Base-by-base conservation (phyloP, 495 filamentous ascomycete genomes). In the Daldinia caldariorum region DNA sequence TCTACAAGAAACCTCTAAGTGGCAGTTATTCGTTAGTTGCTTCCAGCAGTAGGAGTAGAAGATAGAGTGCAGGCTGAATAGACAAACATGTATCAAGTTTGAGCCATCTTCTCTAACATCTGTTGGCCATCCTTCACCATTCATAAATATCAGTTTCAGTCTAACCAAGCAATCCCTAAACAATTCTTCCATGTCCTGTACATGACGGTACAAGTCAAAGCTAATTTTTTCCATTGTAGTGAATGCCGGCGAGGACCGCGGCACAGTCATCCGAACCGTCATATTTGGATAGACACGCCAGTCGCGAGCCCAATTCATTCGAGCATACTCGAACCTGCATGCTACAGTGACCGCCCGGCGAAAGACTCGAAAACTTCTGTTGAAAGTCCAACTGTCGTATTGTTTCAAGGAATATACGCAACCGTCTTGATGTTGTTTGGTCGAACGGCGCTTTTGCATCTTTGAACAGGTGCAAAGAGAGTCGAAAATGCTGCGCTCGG, bases 121-220 rank as follows among this genome's bases (percentile, higher is more conserved):
- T 2, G 66, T 69, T 4, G 66, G 66, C 53, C 54, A 63, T 49
- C 59, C 59, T 37, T 54, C 32, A 13, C 66, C 59, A 39, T 22
- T 59, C 13, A 3, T 13, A 47, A 63, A 63, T n/a, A 59, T 20
- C 4, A 39, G 22, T 49, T 18, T 43, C 12, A 69, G 16, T 18
- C 43, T 9, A 6, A 45, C 10, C 12, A 69, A 37, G 29, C 54
- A 53, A 20, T 63, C 20, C 12, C 18, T 22, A 3, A 59, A 29
- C 1, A 29, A 8, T 1, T 34, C 22, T 54, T 37, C 37, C 5
- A 63, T 8, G 18, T 58, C 50, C 12, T 32, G 49, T 35, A 20
- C 3, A 26, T 26, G 1, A 3, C 1, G 1, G 26, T 26, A 26
- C 26, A 26, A 26, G 26, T 3, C 1, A 1, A 1, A 1, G 26